Conservation (phyloP, 257 asterid genomes). For the Parsonsia alboflavescens region DNA sequence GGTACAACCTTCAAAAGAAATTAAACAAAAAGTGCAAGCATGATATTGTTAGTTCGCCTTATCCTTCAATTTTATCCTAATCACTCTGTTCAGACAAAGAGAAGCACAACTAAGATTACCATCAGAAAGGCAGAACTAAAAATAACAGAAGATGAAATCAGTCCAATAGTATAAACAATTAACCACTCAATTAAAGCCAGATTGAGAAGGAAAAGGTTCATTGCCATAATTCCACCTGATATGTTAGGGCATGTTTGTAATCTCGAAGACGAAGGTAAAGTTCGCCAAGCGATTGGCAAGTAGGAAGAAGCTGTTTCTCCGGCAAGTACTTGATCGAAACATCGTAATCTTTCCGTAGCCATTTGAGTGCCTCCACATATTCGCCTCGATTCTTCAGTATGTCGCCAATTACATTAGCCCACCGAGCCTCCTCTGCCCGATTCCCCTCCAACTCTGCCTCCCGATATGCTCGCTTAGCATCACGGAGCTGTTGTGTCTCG, state of each 20-base stretch:
- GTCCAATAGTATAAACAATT: not conserved
- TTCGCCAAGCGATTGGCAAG: slow-evolving; percentile 96
- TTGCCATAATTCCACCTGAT: slow-evolving; percentile 43
- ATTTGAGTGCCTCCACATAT: slow-evolving; percentile 72
- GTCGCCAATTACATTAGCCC: slow-evolving; percentile 86
- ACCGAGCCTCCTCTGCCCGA: slow-evolving; percentile 86
- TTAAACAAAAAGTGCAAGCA: not conserved
- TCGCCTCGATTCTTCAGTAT: slow-evolving; percentile 80
- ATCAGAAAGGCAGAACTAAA: not conserved
- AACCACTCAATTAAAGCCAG: not conserved
- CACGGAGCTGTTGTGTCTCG: slow-evolving; percentile 47
- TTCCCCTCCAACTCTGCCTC: slow-evolving; percentile 57
- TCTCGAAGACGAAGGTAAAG: slow-evolving; percentile 62
- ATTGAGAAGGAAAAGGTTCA: not conserved
- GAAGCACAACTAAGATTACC: not conserved
- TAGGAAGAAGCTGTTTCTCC: slow-evolving; percentile 66
- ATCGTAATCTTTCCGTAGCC: slow-evolving; percentile 86
- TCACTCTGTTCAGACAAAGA: not conserved
- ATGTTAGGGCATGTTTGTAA: slow-evolving; percentile 52
- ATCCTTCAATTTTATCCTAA: not conserved
- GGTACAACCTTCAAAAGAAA: too few relatives aligned
- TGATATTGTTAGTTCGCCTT: not conserved
- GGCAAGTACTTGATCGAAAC: slow-evolving; percentile 52
- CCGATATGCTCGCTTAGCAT: slow-evolving; percentile 55
- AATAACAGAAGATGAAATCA: not conserved